Base-by-base conservation (phyloP, 2,329 filamentous ascomycete genomes). In the Herpomyces periplanetae region DNA sequence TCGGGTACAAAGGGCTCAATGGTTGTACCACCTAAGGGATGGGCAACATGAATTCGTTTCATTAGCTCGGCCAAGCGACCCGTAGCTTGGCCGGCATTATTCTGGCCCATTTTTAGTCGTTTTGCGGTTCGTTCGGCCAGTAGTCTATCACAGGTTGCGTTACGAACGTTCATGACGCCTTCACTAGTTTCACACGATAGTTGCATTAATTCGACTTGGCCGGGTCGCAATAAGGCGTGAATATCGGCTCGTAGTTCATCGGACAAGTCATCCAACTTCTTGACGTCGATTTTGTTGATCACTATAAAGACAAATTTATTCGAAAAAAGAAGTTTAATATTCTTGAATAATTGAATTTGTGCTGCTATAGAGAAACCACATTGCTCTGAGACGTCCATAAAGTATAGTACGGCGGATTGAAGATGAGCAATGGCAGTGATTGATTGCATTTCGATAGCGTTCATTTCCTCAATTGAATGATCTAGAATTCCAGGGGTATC, bases 381-480 rank as follows among this genome's bases (percentile, higher is more conserved):
- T 46, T 87, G 69, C 46, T 88, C 75, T 10, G 66, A 85, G 25
- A 88, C 47, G 46, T 91, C 75, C 66, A 91, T 87, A 36, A 91
- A 91, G 42, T 91, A 91, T 24, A 91, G 48, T 27, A 96, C 84
- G 22, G 75, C 75, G 16, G 73, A 84, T 31, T 75, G 57, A 35
- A 96, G 49, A 46, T 96, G 84, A 19, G 80, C 80, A 43, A 96
- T 87, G 5, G 84, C 80, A 8, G 75, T 91, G 29, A 96, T 88
- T 25, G 65, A 65, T 47, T 91, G 80, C 69, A 91, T 91, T 43
- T 96, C 80, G 35, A 96, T 96, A 3, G 80, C 91, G 44, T 88
- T 87, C 80, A 91, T 96, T 45, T 91, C 80, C 42, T 91, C 80
- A 5, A 96, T 55, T 13, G 75, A 73, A 38, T 96, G 80, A 31